phyloP scores from a whole-genome alignment of 257 asterid genomes.

The Solanum phureja region DNA sequence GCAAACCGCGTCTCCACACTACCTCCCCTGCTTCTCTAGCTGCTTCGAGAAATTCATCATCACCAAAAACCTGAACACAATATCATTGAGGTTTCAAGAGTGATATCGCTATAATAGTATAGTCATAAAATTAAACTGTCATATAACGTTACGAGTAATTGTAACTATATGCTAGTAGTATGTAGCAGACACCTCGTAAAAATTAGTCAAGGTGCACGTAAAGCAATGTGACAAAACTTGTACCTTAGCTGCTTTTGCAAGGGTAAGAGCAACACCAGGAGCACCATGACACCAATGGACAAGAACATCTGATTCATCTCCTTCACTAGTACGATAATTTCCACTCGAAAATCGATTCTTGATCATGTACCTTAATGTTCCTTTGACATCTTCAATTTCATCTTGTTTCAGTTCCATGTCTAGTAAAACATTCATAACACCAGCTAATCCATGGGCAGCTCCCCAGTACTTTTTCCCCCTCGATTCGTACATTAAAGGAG shows the following conservation, averaged over 20 bases:
- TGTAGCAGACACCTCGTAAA: background rate
- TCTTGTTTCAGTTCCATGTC: constrained; percentile 62
- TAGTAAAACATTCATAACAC: constrained; percentile 53
- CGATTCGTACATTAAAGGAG: constrained; percentile 74
- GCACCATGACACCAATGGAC: constrained; percentile 98
- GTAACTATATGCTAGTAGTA: background rate
- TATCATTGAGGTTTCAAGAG: background rate
- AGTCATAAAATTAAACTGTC: background rate
- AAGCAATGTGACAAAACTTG: background rate
- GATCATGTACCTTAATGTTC: constrained; percentile 56
- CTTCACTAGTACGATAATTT: constrained; percentile 68
- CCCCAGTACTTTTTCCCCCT: constrained; percentile 81
- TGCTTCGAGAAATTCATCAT: constrained; percentile 57
- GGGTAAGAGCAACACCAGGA: constrained; percentile 68
- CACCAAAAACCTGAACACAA: constrained; percentile 41
- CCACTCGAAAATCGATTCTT: constrained; percentile 59
- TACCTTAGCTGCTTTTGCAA: constrained; percentile 70
- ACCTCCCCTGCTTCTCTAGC: constrained; percentile 72
- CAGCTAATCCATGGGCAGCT: constrained; percentile 83
- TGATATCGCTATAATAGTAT: background rate
- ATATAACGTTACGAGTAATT: background rate
- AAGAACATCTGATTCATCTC: constrained; percentile 50
- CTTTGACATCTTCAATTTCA: constrained; percentile 61
- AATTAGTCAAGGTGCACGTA: background rate
- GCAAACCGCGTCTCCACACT: constrained; percentile 74